These are phyloP conservation scores for Hypoxylon fragiforme DNA, from an alignment of 495 filamentous ascomycete genomes.

Conservation along the genomic window DNA sequence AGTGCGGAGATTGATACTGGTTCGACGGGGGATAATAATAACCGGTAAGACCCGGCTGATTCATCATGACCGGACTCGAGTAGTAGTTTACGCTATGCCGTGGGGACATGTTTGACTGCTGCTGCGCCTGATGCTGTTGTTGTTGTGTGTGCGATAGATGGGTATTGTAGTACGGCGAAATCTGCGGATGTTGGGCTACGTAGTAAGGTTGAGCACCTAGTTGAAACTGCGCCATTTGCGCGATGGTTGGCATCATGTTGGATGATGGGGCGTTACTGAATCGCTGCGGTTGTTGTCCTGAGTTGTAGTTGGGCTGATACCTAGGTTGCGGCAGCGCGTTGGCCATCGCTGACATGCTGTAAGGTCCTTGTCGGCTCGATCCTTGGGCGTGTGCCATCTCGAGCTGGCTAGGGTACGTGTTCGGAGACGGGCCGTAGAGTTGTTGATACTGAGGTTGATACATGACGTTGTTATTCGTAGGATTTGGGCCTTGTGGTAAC, in stretches of 20 bases:
- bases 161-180: conserved; percentile 43
- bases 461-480: conserved; percentile 25
- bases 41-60: conserved; percentile 38
- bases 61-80: conserved; percentile 40
- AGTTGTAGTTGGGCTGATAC: conserved; percentile 42
- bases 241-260: conserved; percentile 47
- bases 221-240: conserved; percentile 51
- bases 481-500: conserved; percentile 27
- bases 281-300: conserved; percentile 43
- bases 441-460: conserved; percentile 42
- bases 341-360: conserved; percentile 47
- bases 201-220: conserved; percentile 46
- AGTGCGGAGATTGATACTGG: conserved; percentile 37
- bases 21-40: conserved; percentile 46
- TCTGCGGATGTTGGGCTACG: conserved; percentile 44
- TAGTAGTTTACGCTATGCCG: conserved; percentile 46
- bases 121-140: conserved; percentile 36
- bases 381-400: conserved; percentile 43
- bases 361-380: conserved; percentile 36
- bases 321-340: conserved; percentile 43
- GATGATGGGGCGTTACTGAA: conserved; percentile 47
- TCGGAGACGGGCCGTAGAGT: conserved; percentile 36
- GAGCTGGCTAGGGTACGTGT: conserved; percentile 43
- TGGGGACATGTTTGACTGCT: conserved; percentile 35
- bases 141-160: conserved; percentile 38